phyloP scores from a whole-genome alignment of 768 basidiomycete species.

The Lenzites betulinus region DNA sequence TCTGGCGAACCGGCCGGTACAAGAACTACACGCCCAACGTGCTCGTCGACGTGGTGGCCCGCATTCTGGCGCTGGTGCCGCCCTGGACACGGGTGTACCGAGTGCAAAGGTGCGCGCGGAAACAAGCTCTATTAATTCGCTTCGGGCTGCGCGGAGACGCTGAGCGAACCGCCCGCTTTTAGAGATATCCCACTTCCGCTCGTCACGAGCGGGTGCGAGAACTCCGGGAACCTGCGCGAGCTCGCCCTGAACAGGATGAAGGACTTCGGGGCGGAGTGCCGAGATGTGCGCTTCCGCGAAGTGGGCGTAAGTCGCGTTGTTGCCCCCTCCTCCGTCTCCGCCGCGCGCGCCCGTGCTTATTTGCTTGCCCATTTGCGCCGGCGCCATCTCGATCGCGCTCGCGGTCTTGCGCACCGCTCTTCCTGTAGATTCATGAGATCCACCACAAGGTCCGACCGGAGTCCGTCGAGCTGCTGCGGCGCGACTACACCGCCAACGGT shows the following conservation, averaged over 20 bases:
- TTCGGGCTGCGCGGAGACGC: background rate
- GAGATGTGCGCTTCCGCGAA: slow-evolving; percentile 97
- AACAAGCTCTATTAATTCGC: too few relatives aligned
- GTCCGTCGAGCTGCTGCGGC: slow-evolving; percentile 89
- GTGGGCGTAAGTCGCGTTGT: slow-evolving; percentile 73
- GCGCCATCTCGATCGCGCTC: slow-evolving; percentile 2
- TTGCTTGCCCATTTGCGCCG: slow-evolving; percentile 1
- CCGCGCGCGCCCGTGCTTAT: slow-evolving; percentile 2
- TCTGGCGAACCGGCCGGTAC: slow-evolving; percentile 96
- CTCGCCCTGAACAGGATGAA: slow-evolving; percentile 97
- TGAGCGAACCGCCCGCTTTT: background rate
- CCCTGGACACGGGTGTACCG: slow-evolving; percentile 99
- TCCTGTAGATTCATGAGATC: slow-evolving; percentile 88
- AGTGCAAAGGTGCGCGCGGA: slow-evolving; percentile 75
- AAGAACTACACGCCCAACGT: slow-evolving; percentile 99
- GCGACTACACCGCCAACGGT: slow-evolving; percentile 96
- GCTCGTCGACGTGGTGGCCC: slow-evolving; percentile 93
- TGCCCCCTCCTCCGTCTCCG: background rate
- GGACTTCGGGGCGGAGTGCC: slow-evolving; percentile 96
- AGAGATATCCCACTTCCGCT: slow-evolving; percentile 97
- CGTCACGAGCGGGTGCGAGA: slow-evolving; percentile 96
- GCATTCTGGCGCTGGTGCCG: slow-evolving; percentile 94
- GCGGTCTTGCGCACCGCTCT: background rate
- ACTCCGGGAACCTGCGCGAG: slow-evolving; percentile 95
- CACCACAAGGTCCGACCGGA: slow-evolving; percentile 97